A percentile compares a stretch with the other conserved stretches of the same genome.
phyloP scores from a whole-genome alignment of 1,284 basidiomycete genomes.

The Cryptococcus sp. region DNA sequence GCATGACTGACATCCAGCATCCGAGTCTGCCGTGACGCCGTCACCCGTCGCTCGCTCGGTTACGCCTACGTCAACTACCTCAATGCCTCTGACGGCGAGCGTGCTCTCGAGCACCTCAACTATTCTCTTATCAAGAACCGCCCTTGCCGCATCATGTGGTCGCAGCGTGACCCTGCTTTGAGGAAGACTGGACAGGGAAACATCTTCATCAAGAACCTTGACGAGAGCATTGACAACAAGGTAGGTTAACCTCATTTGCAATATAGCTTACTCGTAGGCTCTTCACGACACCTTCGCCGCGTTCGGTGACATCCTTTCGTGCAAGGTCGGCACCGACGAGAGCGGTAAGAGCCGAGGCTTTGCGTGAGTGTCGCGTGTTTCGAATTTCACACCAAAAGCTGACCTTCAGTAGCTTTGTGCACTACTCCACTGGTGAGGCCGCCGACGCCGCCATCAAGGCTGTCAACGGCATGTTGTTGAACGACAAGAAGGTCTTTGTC shows the following conservation, averaged over 20 bases:
- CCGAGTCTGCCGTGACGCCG: slow-evolving; percentile 99
- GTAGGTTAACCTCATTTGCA: slow-evolving; percentile 50
- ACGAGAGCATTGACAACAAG: slow-evolving; percentile 99
- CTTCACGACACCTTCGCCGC: slow-evolving; percentile 99
- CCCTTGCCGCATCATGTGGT: slow-evolving; percentile 99
- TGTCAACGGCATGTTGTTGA: slow-evolving; percentile 98
- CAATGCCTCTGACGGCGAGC: slow-evolving; percentile 95
- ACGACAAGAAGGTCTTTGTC: slow-evolving; percentile 99
- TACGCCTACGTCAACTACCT: slow-evolving; percentile 99
- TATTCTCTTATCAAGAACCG: slow-evolving; percentile 98
- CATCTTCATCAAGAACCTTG: slow-evolving; percentile 99
- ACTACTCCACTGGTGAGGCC: slow-evolving; percentile 97
- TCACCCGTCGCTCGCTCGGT: slow-evolving; percentile 97
- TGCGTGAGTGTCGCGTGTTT: slow-evolving; percentile 51
- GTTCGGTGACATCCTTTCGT: slow-evolving; percentile 97
- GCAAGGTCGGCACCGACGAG: slow-evolving; percentile 97
- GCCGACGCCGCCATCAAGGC: slow-evolving; percentile 96
- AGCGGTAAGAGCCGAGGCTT: slow-evolving; percentile 92
- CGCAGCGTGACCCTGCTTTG: slow-evolving; percentile 97
- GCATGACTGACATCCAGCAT: slow-evolving; percentile 62
- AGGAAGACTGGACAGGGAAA: slow-evolving; percentile 99
- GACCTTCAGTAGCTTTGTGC: slow-evolving; percentile 69
- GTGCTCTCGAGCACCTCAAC: slow-evolving; percentile 98
- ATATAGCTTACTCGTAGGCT: slow-evolving; percentile 60
- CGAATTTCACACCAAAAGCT: not conserved